Conservation (phyloP, 768 basidiomycete genomes). For the Rickenella mellea region DNA sequence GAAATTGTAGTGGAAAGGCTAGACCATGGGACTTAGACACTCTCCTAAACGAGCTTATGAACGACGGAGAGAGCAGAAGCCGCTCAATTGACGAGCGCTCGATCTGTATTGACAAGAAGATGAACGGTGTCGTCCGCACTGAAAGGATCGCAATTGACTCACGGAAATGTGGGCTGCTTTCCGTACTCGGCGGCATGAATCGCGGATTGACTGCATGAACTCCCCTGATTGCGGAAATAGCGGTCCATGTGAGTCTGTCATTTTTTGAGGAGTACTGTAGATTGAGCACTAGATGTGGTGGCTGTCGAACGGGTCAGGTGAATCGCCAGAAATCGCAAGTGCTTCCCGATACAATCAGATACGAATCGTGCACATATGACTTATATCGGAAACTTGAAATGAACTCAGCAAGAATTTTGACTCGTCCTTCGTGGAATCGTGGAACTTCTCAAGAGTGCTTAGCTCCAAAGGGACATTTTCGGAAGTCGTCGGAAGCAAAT, state of each 20-base stretch:
- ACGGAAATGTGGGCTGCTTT: constrained; percentile 42
- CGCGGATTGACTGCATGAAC: constrained; percentile 42
- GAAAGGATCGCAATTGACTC: constrained; percentile 18
- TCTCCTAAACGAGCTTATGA: constrained; percentile 50
- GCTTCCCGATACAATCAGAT: too few species aligned
- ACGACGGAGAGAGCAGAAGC: constrained; percentile 55
- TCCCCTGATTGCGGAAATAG: constrained; percentile 35
- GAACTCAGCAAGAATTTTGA: too few species aligned
- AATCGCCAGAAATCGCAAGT: too few species aligned
- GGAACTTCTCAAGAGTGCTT: too few species aligned
- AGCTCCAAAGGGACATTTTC: too few species aligned
- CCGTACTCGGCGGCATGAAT: constrained; percentile 41
- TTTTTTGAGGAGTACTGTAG: too few species aligned
- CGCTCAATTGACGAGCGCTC: constrained; percentile 44
- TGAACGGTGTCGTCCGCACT: neutral
- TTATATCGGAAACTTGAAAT: too few species aligned
- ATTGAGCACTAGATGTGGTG: too few species aligned
- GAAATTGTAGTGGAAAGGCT: constrained; percentile 70
- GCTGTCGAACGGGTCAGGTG: too few species aligned
- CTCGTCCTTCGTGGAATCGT: too few species aligned
- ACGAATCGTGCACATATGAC: too few species aligned
- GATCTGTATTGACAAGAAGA: constrained; percentile 34
- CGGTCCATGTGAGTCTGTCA: neutral
- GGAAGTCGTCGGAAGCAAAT: too few species aligned
- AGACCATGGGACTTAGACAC: constrained; percentile 61